Conservation (phyloP, 2,329 filamentous ascomycete species). For the Cucurbitaria berberidis region DNA sequence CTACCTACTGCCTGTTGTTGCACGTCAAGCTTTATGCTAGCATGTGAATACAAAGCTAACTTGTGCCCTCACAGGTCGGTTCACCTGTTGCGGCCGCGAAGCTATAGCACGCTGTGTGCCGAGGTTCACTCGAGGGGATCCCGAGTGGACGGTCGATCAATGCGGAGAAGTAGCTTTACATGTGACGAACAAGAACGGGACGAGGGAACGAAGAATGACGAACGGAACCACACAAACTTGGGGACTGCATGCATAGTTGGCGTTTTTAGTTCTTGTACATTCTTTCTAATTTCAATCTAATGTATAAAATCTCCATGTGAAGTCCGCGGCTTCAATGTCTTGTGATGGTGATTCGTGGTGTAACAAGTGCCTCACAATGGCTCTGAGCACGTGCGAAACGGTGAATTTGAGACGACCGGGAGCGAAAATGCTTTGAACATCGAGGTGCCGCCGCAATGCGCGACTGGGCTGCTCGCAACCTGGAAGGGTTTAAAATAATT, state of each 20-base stretch:
- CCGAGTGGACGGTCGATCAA: neutral
- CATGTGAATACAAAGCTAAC: constrained; percentile 21
- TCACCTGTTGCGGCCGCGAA: constrained; percentile 21
- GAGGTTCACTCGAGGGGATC: constrained; percentile 7
- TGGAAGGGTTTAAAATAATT: too few species aligned
- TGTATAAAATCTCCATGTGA: neutral
- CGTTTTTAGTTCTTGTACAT: neutral
- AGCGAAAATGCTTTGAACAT: too few species aligned
- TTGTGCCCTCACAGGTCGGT: constrained; percentile 10
- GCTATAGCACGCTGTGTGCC: constrained; percentile 13
- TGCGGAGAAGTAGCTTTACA: neutral
- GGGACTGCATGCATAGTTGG: neutral
- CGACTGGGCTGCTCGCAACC: too few species aligned
- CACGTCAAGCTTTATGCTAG: neutral
- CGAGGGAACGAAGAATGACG: neutral
- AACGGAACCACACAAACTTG: neutral
- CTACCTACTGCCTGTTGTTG: neutral
- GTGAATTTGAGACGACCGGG: too few species aligned
- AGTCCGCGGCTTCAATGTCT: neutral
- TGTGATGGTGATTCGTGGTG: neutral
- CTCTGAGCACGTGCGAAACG: too few species aligned
- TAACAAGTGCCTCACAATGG: too few species aligned
- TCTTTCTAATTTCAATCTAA: neutral
- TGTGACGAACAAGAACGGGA: neutral
- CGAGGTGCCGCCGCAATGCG: too few species aligned